These are phyloP conservation scores for Chlamydomonas reinhardtii DNA, from an alignment of 163 green algal genomes.

Conservation along the genomic window DNA sequence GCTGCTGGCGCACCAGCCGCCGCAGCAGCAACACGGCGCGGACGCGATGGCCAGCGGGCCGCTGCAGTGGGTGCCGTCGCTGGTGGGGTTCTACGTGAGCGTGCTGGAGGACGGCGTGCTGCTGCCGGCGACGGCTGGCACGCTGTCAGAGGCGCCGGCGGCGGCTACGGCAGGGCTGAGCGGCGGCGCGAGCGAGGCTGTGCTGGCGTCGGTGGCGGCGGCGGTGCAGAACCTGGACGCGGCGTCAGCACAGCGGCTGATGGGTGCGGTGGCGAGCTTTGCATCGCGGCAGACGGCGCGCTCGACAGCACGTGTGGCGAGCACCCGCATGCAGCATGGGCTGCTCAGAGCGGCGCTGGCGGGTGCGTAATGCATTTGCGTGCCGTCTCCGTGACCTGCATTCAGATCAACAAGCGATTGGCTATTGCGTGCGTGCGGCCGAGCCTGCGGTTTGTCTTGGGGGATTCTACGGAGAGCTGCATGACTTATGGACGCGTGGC, in stretches of 20 bases:
- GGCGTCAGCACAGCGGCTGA: constrained; percentile 28
- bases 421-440: no score
- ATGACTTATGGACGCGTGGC: no score
- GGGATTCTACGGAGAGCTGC: no score
- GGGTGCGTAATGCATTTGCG: constrained; percentile 39
- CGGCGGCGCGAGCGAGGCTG: not conserved
- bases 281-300: constrained; percentile 8
- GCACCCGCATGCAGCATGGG: constrained; percentile 56
- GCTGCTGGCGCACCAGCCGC: not conserved
- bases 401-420: no score
- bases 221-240: constrained; percentile 26
- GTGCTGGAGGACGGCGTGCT: constrained; percentile 48
- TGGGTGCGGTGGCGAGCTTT: constrained; percentile 45
- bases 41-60: not conserved
- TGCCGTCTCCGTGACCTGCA: no score
- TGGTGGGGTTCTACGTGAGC: constrained; percentile 49
- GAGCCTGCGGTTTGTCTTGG: no score
- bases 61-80: constrained; percentile 40
- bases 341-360: constrained; percentile 37
- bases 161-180: not conserved
- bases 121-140: constrained; percentile 35
- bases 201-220: constrained; percentile 45
- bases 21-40: not conserved
- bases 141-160: constrained; percentile 15
- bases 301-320: constrained; percentile 44